Base-by-base conservation (phyloP, 176 grass and related monocot species). In the Paspalum vaginatum region DNA sequence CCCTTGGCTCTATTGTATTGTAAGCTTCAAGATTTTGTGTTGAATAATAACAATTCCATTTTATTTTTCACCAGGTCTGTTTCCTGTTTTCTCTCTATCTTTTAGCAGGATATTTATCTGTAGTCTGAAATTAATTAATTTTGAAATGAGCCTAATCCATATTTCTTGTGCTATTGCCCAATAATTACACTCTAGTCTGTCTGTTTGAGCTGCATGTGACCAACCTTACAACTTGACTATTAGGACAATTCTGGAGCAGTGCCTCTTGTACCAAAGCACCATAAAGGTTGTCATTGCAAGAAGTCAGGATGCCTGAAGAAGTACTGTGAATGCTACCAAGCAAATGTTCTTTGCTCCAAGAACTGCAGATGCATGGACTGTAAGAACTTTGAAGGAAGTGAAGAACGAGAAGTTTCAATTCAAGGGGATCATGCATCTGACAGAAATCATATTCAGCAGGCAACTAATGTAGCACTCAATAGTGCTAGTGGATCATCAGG, bases 301-400 rank as follows among this genome's bases (percentile, higher is more conserved):
- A 93, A 93, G 79, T 93, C 91, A 76, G 88, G 88, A 47, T 93
- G 91, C 45, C 85, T 93, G 68, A 93, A 93, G 70, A 93, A 90
- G 78, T 93, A 93, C 57, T 93, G 91, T 83, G 91, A 93, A 64
- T 93, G 91, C 65, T 93, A 90, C 71, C 91, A 93, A 83, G 91
- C 91, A 77, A 88, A 90, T 77, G 85, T 93, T 55, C 88, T 93
- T 67, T 93, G 91, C 70, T 93, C 91, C 60, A 89, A 93, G 51
- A 93, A 90, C 69, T 93, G 91, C 68, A 88, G 89, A 88, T 93
- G 91, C 54, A 61, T 88, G 58, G 82, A 90, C 38, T 93, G 91
- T 78, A 93, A 93, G 76, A 93, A 93, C 26, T 80, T 85, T 62
- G 82, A 93, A 79, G 91, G 91, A 80, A 93, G 79, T 67, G 74